A percentile compares a stretch with the other conserved stretches of the same genome.
These are phyloP conservation scores for Tuber brumale DNA, from an alignment of 495 filamentous ascomycete genomes.

Conservation along the genomic window DNA sequence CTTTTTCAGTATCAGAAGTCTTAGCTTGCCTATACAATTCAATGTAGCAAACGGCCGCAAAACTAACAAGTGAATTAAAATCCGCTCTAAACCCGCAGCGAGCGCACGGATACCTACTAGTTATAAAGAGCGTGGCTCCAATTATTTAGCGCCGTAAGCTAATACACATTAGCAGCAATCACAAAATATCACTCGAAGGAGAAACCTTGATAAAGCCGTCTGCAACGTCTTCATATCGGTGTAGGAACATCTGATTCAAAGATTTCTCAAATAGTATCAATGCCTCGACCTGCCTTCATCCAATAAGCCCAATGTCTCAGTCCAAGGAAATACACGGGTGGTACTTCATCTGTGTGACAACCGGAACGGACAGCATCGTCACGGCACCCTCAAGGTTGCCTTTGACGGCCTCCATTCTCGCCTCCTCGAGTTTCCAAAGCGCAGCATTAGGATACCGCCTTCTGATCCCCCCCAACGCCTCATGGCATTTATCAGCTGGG, in stretches of 20 bases:
- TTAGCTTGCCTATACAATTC: slow-evolving; percentile 66
- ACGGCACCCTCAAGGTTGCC: slow-evolving; percentile 63
- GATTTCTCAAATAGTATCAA: slow-evolving; percentile 66
- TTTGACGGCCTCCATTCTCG: slow-evolving; percentile 65
- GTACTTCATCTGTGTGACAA: slow-evolving; percentile 74
- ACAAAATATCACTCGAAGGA: slow-evolving; percentile 15
- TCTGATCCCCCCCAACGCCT: slow-evolving; percentile 68
- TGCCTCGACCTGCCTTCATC: slow-evolving; percentile 45
- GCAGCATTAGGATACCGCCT: slow-evolving; percentile 70
- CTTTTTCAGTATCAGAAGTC: slow-evolving; percentile 49
- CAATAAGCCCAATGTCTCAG: slow-evolving; percentile 13
- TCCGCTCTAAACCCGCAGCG: neutral
- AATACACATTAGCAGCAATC: slow-evolving; percentile 19
- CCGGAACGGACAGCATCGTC: slow-evolving; percentile 52
- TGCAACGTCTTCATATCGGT: slow-evolving; percentile 64
- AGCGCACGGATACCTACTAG: slow-evolving; percentile 47
- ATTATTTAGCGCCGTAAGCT: slow-evolving; percentile 75
- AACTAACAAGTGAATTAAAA: slow-evolving; percentile 40
- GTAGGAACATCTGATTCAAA: slow-evolving; percentile 69
- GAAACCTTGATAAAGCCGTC: slow-evolving; percentile 61
- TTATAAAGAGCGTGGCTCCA: slow-evolving; percentile 90
- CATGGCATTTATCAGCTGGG: slow-evolving; percentile 61
- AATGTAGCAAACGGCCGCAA: slow-evolving; percentile 68
- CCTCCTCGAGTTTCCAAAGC: slow-evolving; percentile 87
- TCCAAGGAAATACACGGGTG: slow-evolving; percentile 46